phyloP scores from a whole-genome alignment of 1,284 basidiomycete species.

The Cryptococcus jaspeensis region DNA sequence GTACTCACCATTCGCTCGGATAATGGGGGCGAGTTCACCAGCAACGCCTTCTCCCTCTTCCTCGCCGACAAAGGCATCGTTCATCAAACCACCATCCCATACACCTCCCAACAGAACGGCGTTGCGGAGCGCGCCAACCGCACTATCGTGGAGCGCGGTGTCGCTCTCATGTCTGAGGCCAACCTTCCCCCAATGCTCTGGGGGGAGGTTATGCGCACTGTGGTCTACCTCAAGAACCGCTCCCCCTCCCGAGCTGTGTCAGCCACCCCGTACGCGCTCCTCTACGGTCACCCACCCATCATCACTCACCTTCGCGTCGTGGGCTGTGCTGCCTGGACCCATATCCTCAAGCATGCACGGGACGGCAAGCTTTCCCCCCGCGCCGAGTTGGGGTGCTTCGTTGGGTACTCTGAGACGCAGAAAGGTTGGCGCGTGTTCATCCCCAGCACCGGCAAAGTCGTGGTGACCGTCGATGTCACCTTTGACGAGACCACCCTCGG shows the following conservation, averaged over 20 bases:
- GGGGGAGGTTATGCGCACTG: too few relatives aligned
- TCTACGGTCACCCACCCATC: neutral
- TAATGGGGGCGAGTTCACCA: constrained; percentile 12
- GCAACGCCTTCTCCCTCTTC: constrained; percentile 10
- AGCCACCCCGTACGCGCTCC: neutral
- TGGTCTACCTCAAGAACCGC: constrained; percentile 13
- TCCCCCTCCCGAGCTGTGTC: neutral
- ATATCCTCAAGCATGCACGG: constrained; percentile 3
- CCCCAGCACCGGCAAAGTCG: neutral
- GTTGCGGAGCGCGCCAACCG: neutral
- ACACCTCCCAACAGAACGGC: neutral
- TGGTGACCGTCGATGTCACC: neutral
- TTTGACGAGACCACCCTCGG: neutral
- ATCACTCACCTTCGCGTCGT: neutral
- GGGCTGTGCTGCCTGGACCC: constrained; percentile 6
- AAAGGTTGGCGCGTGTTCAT: constrained; percentile 6
- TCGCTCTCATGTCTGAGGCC: constrained; percentile 5
- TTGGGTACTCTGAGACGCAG: constrained; percentile 5
- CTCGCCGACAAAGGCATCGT: constrained; percentile 30
- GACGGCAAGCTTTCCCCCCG: neutral
- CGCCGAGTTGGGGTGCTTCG: neutral
- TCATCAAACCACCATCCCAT: neutral
- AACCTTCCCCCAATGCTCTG: constrained; percentile 9
- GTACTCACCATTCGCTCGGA: constrained; percentile 9
- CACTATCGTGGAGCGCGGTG: neutral